phyloP scores from a whole-genome alignment of 768 basidiomycete genomes.

The Strobilomyces confusus region DNA sequence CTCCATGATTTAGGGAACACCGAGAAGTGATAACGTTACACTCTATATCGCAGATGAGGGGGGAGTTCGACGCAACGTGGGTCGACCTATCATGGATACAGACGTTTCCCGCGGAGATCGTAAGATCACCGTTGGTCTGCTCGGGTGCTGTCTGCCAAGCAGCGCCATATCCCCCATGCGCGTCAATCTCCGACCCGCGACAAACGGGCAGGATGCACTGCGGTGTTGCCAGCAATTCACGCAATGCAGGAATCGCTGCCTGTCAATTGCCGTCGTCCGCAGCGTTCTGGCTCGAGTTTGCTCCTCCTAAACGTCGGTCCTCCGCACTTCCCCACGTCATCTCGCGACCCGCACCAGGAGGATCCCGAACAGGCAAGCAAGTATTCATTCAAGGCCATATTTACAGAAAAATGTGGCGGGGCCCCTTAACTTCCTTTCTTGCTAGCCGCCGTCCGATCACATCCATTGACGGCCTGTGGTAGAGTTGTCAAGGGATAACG shows the following conservation, averaged over 20 bases:
- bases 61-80: slow-evolving; percentile 24
- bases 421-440: slow-evolving; percentile 19
- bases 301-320: slow-evolving; percentile 18
- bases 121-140: slow-evolving; percentile 6
- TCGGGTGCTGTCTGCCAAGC: slow-evolving; percentile 12
- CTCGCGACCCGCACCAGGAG: slow-evolving; percentile 3
- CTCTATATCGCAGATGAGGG: slow-evolving; percentile 12
- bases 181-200: slow-evolving; percentile 23
- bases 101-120: slow-evolving; percentile 30
- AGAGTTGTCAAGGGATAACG: slow-evolving; percentile 13
- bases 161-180: slow-evolving; percentile 22
- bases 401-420: not conserved
- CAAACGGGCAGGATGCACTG: slow-evolving; percentile 5
- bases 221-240: slow-evolving; percentile 5
- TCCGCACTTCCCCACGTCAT: slow-evolving; percentile 24
- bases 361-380: slow-evolving; percentile 6
- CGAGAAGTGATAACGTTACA: slow-evolving; percentile 22
- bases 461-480: not conserved
- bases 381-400: not conserved
- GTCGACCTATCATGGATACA: slow-evolving; percentile 26
- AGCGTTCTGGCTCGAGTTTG: not conserved
- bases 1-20: slow-evolving; percentile 12
- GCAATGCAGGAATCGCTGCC: not conserved
- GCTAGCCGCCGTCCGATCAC: not conserved
- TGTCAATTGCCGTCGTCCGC: not conserved